phyloP scores from a whole-genome alignment of 805 yeast genomes.

The Wickerhamiella shivajii region DNA sequence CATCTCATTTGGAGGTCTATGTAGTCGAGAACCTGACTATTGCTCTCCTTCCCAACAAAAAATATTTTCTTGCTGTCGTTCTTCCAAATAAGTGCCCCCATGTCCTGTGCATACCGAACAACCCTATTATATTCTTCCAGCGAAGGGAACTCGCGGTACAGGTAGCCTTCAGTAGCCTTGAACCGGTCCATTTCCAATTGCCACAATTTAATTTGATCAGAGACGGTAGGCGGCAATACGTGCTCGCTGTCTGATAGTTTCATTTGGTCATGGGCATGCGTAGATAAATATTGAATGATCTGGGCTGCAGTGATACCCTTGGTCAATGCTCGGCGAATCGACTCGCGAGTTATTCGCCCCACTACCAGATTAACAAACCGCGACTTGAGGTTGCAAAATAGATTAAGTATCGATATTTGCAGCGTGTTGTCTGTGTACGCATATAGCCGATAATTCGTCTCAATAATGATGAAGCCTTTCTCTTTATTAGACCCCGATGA shows the following conservation, averaged over 20 bases:
- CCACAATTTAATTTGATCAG: constrained; percentile 92
- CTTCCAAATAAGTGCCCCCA: constrained; percentile 86
- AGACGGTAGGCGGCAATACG: constrained; percentile 89
- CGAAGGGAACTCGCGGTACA: constrained; percentile 72
- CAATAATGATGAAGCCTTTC: constrained; percentile 77
- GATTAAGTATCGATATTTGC: constrained; percentile 80
- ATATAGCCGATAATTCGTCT: constrained; percentile 85
- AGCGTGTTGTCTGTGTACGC: constrained; percentile 89
- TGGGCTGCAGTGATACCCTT: constrained; percentile 95
- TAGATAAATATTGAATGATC: constrained; percentile 71
- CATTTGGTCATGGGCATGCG: constrained; percentile 94
- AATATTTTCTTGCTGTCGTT: constrained; percentile 55
- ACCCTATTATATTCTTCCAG: constrained; percentile 62
- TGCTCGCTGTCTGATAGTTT: constrained; percentile 33
- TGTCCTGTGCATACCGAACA: constrained; percentile 68
- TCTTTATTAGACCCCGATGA: constrained; percentile 18
- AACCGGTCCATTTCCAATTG: constrained; percentile 91
- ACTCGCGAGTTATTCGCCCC: constrained; percentile 86
- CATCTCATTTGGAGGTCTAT: constrained; percentile 42
- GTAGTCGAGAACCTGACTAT: constrained; percentile 78
- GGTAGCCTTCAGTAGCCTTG: constrained; percentile 68
- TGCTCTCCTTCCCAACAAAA: constrained; percentile 80
- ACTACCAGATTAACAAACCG: constrained; percentile 86
- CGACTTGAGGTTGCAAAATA: constrained; percentile 73
- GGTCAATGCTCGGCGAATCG: constrained; percentile 64